Conservation (phyloP, 495 filamentous ascomycete genomes). For the Trichoderma reesei region DNA sequence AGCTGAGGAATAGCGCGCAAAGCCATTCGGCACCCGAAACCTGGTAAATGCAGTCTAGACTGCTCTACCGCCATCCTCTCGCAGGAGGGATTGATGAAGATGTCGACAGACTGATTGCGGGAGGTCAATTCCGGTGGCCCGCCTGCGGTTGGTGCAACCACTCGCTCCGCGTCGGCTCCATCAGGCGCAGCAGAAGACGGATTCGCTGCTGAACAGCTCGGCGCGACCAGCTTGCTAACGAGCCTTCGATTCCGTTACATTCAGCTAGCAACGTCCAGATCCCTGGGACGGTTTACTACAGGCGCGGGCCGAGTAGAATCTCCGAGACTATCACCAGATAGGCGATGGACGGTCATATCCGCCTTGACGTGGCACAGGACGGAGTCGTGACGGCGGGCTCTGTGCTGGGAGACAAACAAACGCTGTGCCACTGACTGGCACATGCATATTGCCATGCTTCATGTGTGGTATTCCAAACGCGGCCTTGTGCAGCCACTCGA, state of each 20-base stretch:
- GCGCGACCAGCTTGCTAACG: neutral
- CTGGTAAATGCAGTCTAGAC: neutral
- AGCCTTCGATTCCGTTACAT: neutral
- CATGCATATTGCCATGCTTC: neutral
- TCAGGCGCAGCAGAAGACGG: neutral
- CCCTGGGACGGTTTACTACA: neutral
- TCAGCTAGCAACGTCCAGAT: conserved; percentile 1
- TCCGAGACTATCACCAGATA: conserved; percentile 6
- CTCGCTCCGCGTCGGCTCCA: neutral
- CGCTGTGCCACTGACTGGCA: neutral
- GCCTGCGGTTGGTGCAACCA: neutral
- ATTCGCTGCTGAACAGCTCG: neutral
- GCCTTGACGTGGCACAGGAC: neutral
- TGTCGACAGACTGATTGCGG: neutral
- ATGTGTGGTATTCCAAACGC: neutral
- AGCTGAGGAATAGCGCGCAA: neutral
- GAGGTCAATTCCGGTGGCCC: neutral
- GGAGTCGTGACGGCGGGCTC: neutral
- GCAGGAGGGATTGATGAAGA: neutral
- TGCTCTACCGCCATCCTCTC: neutral
- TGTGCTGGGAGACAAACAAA: neutral
- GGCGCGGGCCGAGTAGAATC: conserved; percentile 6
- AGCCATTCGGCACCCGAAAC: neutral
- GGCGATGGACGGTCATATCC: conserved; percentile 5
- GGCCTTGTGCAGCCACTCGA: neutral